Conservation (phyloP, 2,329 filamentous ascomycete genomes). For the Fusarium sp. region DNA sequence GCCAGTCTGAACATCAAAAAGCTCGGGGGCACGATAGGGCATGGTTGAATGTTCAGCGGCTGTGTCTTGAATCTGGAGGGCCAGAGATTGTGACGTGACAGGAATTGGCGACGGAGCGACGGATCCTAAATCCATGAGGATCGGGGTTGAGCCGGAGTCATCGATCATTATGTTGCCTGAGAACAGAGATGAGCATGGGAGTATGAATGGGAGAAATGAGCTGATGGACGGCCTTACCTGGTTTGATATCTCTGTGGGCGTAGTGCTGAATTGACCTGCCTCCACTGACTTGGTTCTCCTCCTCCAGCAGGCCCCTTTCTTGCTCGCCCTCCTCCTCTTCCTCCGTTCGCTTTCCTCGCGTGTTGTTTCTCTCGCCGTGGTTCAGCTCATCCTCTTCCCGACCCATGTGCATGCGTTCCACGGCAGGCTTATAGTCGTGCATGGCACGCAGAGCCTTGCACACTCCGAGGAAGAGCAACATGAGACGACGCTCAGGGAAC, state of each 20-base stretch:
- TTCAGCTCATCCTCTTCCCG: constrained; percentile 52
- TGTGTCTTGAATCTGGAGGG: constrained; percentile 90
- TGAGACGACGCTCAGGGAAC: constrained; percentile 87
- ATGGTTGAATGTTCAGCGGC: constrained; percentile 98
- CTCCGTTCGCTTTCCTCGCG: constrained; percentile 59
- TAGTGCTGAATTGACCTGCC: constrained; percentile 77
- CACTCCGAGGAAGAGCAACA: constrained; percentile 91
- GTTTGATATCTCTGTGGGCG: constrained; percentile 96
- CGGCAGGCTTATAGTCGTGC: constrained; percentile 78
- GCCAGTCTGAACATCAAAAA: constrained; percentile 97
- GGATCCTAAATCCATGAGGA: constrained; percentile 97
- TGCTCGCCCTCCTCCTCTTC: constrained; percentile 78
- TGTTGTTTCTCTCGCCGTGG: constrained; percentile 47
- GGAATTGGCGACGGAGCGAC: constrained; percentile 86
- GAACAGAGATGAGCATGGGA: background rate
- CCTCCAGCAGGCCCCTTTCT: constrained; percentile 84
- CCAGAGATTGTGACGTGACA: constrained; percentile 89
- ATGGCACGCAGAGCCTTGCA: constrained; percentile 88
- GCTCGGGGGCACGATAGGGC: constrained; percentile 96
- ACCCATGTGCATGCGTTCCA: constrained; percentile 64
- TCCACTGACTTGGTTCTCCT: constrained; percentile 72
- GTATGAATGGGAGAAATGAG: background rate
- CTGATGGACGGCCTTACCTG: constrained; percentile 67
- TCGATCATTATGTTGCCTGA: constrained; percentile 96
- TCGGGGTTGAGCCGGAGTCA: constrained; percentile 85